Evolutionary conservation across 805 yeast species (phyloP), one percentile per base, ranked within the genome.

Genomic region (Candida maesae): DNA sequence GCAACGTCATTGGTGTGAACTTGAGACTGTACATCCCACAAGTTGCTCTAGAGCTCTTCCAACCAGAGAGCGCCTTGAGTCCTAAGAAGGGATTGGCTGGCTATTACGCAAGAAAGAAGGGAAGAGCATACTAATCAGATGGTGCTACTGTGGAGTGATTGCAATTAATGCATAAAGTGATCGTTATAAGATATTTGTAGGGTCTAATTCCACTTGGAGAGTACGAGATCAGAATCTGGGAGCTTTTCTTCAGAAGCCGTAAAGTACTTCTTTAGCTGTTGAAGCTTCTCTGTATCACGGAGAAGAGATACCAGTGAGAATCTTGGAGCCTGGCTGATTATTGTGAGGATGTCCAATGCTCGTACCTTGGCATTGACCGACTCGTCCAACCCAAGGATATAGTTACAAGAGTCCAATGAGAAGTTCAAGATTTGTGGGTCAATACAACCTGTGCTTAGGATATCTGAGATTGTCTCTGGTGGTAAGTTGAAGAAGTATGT

Each of bases 391-490:
- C 33, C 29, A 10, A 50, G 13, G 0, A n/a, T 15, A 17, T 37
- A 28, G 3, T 40, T 21, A 1, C 49, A 56, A 0, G 82, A 73
- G 21, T 71, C 74, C 8, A 78, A 36, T 41, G 65, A 71, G 44
- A 75, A 70, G n/a, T 62, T 63, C 7, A 79, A 55, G 43, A 73
- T 67, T 11, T 68, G 73, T 0, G 70, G 50, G 28, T 79, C 84
- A 1, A 79, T 55, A 1, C 80, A 81, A 9, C 71, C 65, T 4
- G 52, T 39, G 7, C 54, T 49, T 41, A 74, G 78, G 2, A 71
- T 44, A 10, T 51, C 50, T 2, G 45, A 14, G 29, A 66, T 63
- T 1, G 55, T 52, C 0, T 43, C 33, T 0, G 61, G 34, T 2
- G 60, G 45, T 1, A 74, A 27, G 3, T 43, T 38, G 5, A 74